These are phyloP conservation scores for Arachnomyces sp. DNA, from an alignment of 2,329 filamentous ascomycete species.

Conservation along the genomic window DNA sequence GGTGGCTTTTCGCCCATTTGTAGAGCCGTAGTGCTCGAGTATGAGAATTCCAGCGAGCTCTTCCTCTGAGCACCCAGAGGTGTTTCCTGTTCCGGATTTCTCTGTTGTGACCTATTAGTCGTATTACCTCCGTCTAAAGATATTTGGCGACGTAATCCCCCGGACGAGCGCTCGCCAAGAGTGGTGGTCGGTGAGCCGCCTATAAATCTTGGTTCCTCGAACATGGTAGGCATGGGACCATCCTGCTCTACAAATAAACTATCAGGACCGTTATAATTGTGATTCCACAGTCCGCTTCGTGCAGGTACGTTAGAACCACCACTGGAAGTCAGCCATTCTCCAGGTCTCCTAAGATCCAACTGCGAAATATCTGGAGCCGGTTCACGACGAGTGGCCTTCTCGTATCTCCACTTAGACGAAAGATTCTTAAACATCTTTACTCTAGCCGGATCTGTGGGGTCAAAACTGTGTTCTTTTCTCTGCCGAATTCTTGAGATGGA, in stretches of 20 bases:
- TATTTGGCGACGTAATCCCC: no score
- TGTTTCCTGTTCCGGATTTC: no score
- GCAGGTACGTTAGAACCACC: neutral
- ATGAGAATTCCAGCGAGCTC: neutral
- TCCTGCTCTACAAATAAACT: conserved; percentile 18
- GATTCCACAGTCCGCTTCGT: conserved; percentile 3
- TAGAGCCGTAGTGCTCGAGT: no score
- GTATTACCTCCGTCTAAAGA: no score
- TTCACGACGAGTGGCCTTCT: conserved; percentile 27
- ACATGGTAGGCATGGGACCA: neutral
- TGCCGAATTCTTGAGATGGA: no score
- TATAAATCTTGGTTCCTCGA: neutral
- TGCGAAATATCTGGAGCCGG: conserved; percentile 28
- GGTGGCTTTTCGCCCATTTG: no score
- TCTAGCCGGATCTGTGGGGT: conserved; percentile 2
- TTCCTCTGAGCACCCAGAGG: neutral
- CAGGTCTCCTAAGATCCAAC: conserved; percentile 29
- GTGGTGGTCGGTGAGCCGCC: no score
- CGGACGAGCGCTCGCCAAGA: no score
- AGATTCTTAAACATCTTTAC: conserved; percentile 15
- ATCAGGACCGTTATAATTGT: conserved; percentile 1
- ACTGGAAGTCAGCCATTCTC: conserved; percentile 19
- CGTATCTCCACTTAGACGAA: conserved; percentile 20
- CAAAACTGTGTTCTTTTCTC: neutral
- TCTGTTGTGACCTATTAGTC: no score